phyloP scores from a whole-genome alignment of 2,329 filamentous ascomycete genomes.

The Tolypocladium nubicola region DNA sequence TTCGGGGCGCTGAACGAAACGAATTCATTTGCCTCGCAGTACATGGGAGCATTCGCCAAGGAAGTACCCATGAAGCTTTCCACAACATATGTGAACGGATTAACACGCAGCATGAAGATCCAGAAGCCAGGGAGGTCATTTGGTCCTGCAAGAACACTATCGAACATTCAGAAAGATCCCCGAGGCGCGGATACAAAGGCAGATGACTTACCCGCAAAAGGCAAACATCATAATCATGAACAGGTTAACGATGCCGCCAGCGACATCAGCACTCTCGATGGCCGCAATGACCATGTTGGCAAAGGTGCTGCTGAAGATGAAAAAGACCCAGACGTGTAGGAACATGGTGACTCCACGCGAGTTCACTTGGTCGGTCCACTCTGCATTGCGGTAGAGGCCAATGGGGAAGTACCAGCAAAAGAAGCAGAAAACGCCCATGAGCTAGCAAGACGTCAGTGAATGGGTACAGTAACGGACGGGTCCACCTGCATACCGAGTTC shows the following conservation, averaged over 20 bases:
- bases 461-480: background rate
- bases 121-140: slow-evolving; percentile 58
- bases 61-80: slow-evolving; percentile 30
- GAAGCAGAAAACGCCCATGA: background rate
- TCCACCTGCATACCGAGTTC: background rate
- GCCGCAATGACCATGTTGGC: background rate
- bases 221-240: slow-evolving; percentile 29
- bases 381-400: background rate
- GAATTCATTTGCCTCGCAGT: background rate
- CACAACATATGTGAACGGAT: slow-evolving; percentile 72
- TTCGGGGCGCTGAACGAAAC: background rate
- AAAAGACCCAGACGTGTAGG: background rate
- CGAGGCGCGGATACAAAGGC: too few relatives aligned
- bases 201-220: slow-evolving; percentile 53
- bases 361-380: background rate
- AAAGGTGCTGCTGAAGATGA: background rate
- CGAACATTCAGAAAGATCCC: background rate
- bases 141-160: background rate
- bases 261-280: background rate
- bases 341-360: background rate
- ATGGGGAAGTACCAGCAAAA: background rate
- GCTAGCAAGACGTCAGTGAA: background rate
- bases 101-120: slow-evolving; percentile 72
- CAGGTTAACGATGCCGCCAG: background rate
- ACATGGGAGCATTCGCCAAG: background rate